A percentile compares a stretch with the other conserved stretches of the same genome.
Evolutionary conservation across 495 filamentous ascomycete genomes (phyloP).

Genomic region (Aspergillus ellipticus): DNA sequence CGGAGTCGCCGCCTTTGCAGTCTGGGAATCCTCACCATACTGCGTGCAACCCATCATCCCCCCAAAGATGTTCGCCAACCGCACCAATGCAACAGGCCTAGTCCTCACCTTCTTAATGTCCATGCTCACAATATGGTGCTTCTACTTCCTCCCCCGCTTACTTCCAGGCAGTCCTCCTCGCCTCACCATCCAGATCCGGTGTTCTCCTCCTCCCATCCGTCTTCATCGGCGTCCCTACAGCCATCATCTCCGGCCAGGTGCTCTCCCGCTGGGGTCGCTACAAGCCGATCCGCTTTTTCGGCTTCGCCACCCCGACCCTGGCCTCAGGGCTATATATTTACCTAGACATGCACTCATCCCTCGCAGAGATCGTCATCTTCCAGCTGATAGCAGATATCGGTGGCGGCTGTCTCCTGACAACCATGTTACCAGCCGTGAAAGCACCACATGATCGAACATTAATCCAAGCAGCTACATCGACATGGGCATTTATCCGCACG

Average conservation of each 20-base stretch:
- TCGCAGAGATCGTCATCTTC: neutral
- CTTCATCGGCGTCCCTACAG: neutral
- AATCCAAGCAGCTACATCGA: neutral
- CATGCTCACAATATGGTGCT: neutral
- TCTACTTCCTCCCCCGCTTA: neutral
- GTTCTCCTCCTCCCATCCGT: neutral
- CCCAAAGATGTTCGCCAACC: neutral
- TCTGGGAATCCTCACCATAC: neutral
- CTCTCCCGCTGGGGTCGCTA: neutral
- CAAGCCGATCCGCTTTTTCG: neutral
- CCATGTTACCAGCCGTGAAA: neutral
- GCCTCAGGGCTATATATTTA: neutral
- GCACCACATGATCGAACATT: neutral
- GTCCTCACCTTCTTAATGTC: neutral
- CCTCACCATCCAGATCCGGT: neutral
- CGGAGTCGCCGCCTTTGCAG: neutral
- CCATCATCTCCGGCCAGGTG: neutral
- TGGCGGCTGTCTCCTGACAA: neutral
- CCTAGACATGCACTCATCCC: neutral
- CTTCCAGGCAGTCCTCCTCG: neutral
- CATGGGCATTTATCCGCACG: neutral
- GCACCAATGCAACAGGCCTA: neutral
- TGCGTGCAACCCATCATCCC: conserved; percentile 1
- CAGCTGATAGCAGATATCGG: neutral
- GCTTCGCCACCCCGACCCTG: neutral